phyloP scores from a whole-genome alignment of 2,329 filamentous ascomycete genomes.

The Trichoderma hamatum region DNA sequence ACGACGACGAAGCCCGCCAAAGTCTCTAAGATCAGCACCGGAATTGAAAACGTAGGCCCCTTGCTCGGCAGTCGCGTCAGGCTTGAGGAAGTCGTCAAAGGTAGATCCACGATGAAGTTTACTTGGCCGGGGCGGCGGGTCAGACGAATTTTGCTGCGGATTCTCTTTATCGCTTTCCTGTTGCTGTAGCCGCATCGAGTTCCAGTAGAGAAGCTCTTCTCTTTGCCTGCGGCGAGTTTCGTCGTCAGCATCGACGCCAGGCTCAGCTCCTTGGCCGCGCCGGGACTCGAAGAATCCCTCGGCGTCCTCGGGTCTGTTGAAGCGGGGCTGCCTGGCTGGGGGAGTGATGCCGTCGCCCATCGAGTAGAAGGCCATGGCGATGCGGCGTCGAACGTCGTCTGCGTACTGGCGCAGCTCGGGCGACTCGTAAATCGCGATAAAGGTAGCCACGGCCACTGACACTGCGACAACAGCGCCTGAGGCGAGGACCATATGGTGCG shows the following conservation, averaged over 20 bases:
- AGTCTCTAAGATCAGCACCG: slow-evolving; percentile 50
- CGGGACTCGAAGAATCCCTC: slow-evolving; percentile 63
- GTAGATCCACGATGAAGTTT: slow-evolving; percentile 43
- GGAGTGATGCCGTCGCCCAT: slow-evolving; percentile 61
- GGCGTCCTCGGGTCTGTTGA: slow-evolving; percentile 68
- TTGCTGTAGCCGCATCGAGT: slow-evolving; percentile 57
- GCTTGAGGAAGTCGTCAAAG: slow-evolving; percentile 63
- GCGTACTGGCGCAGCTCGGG: slow-evolving; percentile 65
- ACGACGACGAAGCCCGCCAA: slow-evolving; percentile 55
- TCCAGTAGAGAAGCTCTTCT: slow-evolving; percentile 69
- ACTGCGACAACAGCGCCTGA: slow-evolving; percentile 63
- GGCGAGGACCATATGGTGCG: slow-evolving; percentile 55
- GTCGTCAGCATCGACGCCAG: slow-evolving; percentile 63
- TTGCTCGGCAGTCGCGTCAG: slow-evolving; percentile 54
- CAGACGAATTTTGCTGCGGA: background rate
- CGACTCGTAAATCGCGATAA: slow-evolving; percentile 65
- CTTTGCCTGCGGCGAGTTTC: slow-evolving; percentile 63
- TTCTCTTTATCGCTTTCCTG: slow-evolving; percentile 29
- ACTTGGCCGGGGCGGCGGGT: slow-evolving; percentile 18
- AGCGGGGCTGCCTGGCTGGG: slow-evolving; percentile 54
- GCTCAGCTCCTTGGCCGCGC: slow-evolving; percentile 45
- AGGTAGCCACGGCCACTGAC: slow-evolving; percentile 59
- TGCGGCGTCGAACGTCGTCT: slow-evolving; percentile 62
- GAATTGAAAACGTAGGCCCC: slow-evolving; percentile 63
- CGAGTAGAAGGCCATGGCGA: slow-evolving; percentile 62